Base-by-base conservation (phyloP, 371 early-diverging fungal genomes). In the Mortierella sp. region DNA sequence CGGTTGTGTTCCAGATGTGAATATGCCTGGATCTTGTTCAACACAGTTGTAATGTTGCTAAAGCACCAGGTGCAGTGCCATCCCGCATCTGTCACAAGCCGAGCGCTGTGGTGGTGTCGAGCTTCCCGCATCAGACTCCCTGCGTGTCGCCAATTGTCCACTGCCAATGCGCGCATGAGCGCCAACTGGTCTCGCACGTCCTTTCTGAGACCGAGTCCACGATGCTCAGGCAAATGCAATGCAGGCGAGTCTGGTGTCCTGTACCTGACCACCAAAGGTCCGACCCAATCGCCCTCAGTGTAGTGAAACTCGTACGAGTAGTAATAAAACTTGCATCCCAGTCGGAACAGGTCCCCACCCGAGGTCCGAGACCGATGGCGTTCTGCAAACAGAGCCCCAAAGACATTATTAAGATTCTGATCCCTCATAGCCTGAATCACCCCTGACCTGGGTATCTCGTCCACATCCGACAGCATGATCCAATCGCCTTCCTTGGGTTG, bases 391-490 rank as follows among this genome's bases (percentile, higher is more conserved):
- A 27, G 46, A 14, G 40, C 29, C 0, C 54, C 43, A 8, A 37
- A 37, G 2, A 52, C 39, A 0, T 39, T 24, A 0, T 22, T 19
- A 3, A 19, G 46, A 19, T 61, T 47, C 5, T 28, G 62, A 21
- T 45, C 19, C 40, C 47, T 43, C 54, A 67, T 39, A 14, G 60
- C 56, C 6, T 19, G 19, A 8, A 70, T 17, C 1, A 59, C 34
- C 1, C 47, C 40, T n/a, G 50, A 28, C 1, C 63, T 41, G 0
- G 56, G 60, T 10, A 70, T 24, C 39, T 60, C 64, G 19, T 70
- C 64, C n/a, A 70, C 29, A 39, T 70, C 71, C 2, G 71, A 63
- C 22, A 63, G 50, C 3, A 59, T 40, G 31, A 63, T 22, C 63
- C 59, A 63, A 21, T 70, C 70, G 9, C 59, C 63, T 48, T 59